Base-by-base conservation (phyloP, 2,329 filamentous ascomycete species). In the Trichoderma polysporum region DNA sequence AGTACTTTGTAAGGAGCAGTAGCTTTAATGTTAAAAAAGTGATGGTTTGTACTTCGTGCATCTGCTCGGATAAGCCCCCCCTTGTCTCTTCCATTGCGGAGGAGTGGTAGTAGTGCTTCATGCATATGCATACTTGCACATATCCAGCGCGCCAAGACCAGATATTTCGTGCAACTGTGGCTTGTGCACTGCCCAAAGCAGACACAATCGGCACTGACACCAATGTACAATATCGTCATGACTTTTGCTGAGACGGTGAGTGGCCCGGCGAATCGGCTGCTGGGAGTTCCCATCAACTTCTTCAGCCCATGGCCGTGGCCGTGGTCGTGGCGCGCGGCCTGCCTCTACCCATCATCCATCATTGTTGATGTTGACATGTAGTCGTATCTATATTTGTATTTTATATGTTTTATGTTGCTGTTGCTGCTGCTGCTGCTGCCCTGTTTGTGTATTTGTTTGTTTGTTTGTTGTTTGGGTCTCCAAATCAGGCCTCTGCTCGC, bases 181-280 rank as follows among this genome's bases (percentile, higher is more conserved):
- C 65, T 66, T 61, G 57, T 61, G 65, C 57, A 39, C 50, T 29
- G 47, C 57, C 58, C 29, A 62, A 62, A 60, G 35, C 7, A 57
- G 64, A 41, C 35, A 35, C 33, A 45, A 60, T 53, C 64, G 64
- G 64, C 64, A 57, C 17, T 37, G 54, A 50, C 64, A 41, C 47
- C 45, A 61, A 66, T 66, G 64, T 66, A 66, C 25, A 60, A 66
- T 60, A 66, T 66, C 64, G 64, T 66, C 64, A 66, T 66, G 64
- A 53, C 47, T 57, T 66, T 58, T 19, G 27, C 13, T 17, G 22
- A 56, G 54, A 52, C 39, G 54, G 62, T 65, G 41, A 57, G 53
- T 25, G 52, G 53, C 37, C 41, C 52, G 53, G 53, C 52, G 31
- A 50, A 19, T 33, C 29, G 50, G 27, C 31, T n/a, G 53, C 47